Base-by-base conservation (phyloP, 805 yeast genomes). In the Kodamaea neixiangensis region DNA sequence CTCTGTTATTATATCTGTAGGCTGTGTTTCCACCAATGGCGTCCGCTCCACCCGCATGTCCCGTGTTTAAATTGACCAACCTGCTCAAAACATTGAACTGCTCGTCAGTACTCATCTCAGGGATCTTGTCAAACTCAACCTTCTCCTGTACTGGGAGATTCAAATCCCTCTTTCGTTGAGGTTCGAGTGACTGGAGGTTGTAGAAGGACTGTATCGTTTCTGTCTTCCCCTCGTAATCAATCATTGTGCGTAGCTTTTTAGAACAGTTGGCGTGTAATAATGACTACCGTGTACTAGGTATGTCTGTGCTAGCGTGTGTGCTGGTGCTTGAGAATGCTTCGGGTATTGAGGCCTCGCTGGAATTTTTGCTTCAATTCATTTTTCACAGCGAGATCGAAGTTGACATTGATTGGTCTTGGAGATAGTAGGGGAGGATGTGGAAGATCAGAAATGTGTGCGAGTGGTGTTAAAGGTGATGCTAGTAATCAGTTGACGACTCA, bases 181-280 rank as follows among this genome's bases (percentile, higher is more conserved):
- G 67, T 11, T 61, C 58, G 19, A 68, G 48, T 1, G 68, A 60
- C 13, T 50, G 33, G 6, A 70, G 48, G 44, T 62, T 62, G 51
- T 73, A 73, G 60, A 69, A 70, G 44, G 60, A 54, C 19, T 62
- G 50, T 33, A 72, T 58, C 43, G 57, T 59, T 21, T 54, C 57
- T 39, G 67, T 72, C 46, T 58, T 57, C 41, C 65, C 71, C 47
- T 67, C 66, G 54, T 64, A 65, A 54, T 66, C 65, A 35, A 70
- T 61, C 75, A 71, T 63, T 25, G 18, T 29, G 31, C 9, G 19
- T 39, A 13, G 42, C 7, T 37, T 22, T 38, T 33, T 10, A 14
- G 17, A 19, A 21, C 33, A 20, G 6, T 20, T 21, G 31, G 9
- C 13, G 43, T n/a, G n/a, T 5, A 25, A 7, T 25, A 25, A 25